Conservation (phyloP, 108 stramenopile species). For the Cyclotella kingstonii region DNA sequence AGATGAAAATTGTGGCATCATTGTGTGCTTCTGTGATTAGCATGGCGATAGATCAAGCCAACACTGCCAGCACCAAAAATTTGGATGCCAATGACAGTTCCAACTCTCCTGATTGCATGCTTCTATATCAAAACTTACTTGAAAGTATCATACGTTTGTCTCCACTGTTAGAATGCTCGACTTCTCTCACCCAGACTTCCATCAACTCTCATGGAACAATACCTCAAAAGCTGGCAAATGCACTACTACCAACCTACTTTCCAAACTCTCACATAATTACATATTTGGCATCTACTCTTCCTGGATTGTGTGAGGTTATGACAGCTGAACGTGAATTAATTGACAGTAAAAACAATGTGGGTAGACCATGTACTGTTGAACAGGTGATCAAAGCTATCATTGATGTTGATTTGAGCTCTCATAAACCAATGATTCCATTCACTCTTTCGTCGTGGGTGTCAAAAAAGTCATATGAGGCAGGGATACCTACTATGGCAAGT, state of each 20-base stretch:
- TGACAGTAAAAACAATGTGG: not conserved
- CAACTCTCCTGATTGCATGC: not conserved
- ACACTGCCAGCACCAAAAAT: not conserved
- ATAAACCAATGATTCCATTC: not conserved
- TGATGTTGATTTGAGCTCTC: not conserved
- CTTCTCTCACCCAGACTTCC: constrained; percentile 6
- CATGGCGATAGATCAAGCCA: constrained; percentile 24
- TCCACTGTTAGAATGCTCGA: constrained; percentile 23
- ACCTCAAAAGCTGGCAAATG: constrained; percentile 52
- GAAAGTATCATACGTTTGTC: constrained; percentile 31
- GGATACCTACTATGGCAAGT: constrained; percentile 45
- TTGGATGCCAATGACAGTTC: not conserved
- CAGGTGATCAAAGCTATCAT: no score
- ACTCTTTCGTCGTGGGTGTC: constrained; percentile 30
- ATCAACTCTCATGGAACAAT: constrained; percentile 35
- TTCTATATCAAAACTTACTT: constrained; percentile 25
- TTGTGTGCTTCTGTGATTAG: constrained; percentile 22
- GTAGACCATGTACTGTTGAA: not conserved
- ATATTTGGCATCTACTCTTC: constrained; percentile 55
- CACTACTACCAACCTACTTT: constrained; percentile 60
- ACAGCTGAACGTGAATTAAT: constrained; percentile 1
- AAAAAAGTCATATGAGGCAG: constrained; percentile 15
- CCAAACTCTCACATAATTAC: constrained; percentile 55
- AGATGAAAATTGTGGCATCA: constrained; percentile 28
- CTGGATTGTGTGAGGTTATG: constrained; percentile 48